Evolutionary conservation across 2,329 filamentous ascomycete species (phyloP).

Genomic region (Verticillium nonalfalfae): DNA sequence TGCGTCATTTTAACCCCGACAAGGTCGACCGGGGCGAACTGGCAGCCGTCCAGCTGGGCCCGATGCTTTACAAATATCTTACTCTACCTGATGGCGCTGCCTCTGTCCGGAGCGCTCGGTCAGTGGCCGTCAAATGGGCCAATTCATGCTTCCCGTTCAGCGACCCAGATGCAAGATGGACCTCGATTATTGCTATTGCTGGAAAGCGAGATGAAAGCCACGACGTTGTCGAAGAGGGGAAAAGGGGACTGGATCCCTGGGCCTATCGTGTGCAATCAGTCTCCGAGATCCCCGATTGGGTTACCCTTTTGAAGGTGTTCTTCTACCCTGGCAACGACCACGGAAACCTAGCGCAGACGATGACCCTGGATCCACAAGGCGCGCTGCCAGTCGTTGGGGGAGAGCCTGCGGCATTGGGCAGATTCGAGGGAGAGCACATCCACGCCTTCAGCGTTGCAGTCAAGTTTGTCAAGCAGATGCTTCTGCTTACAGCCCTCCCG

Average conservation of each 20-base stretch:
- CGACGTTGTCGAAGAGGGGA: constrained; percentile 85
- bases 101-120: constrained; percentile 68
- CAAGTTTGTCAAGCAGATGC: constrained; percentile 54
- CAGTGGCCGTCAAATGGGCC: constrained; percentile 80
- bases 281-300: constrained; percentile 41
- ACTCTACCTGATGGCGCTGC: constrained; percentile 38
- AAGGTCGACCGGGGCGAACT: constrained; percentile 16
- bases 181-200: constrained; percentile 75
- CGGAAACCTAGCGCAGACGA: neutral
- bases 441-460: constrained; percentile 63
- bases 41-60: constrained; percentile 25
- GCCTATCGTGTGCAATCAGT: constrained; percentile 29
- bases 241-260: constrained; percentile 73
- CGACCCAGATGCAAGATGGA: constrained; percentile 77
- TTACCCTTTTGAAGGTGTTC: constrained; percentile 28
- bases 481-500: constrained; percentile 42
- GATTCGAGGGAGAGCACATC: constrained; percentile 39
- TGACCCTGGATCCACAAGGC: neutral
- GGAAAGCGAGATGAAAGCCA: constrained; percentile 61
- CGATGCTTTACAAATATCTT: constrained; percentile 65
- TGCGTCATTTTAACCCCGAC: constrained; percentile 33
- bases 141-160: constrained; percentile 80
- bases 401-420: constrained; percentile 26
- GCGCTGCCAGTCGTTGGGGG: neutral
- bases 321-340: constrained; percentile 36